These are phyloP conservation scores for Pichia sp. DNA, from an alignment of 1,139 yeast species.

Conservation along the genomic window DNA sequence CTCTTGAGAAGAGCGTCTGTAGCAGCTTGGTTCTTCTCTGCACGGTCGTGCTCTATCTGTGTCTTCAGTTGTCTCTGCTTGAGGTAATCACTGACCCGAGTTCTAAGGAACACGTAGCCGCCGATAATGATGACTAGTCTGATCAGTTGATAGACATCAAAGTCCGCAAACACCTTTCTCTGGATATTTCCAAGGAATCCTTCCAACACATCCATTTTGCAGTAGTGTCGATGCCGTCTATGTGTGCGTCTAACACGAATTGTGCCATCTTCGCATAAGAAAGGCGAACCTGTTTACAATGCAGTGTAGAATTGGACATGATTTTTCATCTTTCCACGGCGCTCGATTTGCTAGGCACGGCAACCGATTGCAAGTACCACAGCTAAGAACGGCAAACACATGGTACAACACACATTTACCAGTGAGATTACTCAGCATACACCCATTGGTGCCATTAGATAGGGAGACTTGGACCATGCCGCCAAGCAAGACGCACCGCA, in stretches of 20 bases:
- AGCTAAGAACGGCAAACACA: too few species aligned
- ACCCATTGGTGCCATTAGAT: too few species aligned
- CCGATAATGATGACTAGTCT: constrained; percentile 38
- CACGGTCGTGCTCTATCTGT: constrained; percentile 44
- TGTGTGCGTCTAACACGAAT: background rate
- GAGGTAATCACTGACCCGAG: constrained; percentile 33
- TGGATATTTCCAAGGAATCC: constrained; percentile 14
- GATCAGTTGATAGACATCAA: constrained; percentile 30
- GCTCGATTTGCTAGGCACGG: too few species aligned
- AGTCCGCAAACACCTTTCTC: constrained; percentile 18
- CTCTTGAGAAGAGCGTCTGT: constrained; percentile 13
- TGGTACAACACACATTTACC: too few species aligned
- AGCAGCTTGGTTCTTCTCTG: constrained; percentile 28
- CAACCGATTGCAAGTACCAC: too few species aligned
- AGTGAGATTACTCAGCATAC: too few species aligned
- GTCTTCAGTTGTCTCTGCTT: constrained; percentile 45
- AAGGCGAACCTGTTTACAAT: too few species aligned
- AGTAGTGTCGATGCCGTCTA: background rate
- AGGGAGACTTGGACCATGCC: too few species aligned
- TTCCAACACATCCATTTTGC: constrained; percentile 4
- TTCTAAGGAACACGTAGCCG: constrained; percentile 39
- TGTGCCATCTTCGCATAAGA: too few species aligned
- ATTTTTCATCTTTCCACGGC: too few species aligned
- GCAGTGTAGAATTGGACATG: too few species aligned
- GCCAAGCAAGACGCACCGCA: too few species aligned